Evolutionary conservation across 495 filamentous ascomycete species (phyloP), one percentile per base, ranked within the genome.

Genomic region (Haplographium delicatum): DNA sequence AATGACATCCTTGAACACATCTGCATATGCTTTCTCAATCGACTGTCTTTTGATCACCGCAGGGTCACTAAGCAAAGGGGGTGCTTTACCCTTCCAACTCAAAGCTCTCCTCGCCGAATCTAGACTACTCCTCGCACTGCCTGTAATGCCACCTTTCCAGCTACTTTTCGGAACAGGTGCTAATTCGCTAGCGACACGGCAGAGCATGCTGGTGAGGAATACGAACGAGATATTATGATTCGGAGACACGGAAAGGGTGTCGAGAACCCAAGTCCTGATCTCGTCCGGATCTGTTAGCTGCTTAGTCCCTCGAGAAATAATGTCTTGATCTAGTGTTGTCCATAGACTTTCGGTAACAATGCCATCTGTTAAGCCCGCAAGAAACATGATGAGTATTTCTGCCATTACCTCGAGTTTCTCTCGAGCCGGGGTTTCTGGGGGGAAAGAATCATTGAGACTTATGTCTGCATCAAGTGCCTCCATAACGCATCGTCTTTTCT

Each of bases 211-310:
- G 2, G 82, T 89, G 27, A 96, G 65, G 51, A 95, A 90, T 7
- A 91, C 83, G 62, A 95, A 93, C 0, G 85, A 87, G 51, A 91
- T 85, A 60, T 85, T 90, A 61, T 91, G 85, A 25, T 81, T 80
- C 1, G 90, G 89, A 0, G 78, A 76, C 8, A 76, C 69, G 0
- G 84, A 75, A 5, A 96, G 74, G 46, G 79, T 78, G 48, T 95
- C 89, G 8, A 93, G 72, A 8, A 91, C 73, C 65, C 76, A 78
- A 7, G 75, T 69, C 54, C 82, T 81, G 53, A 79, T 78, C 26
- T 89, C 83, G 50, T 91, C 87, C 51, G 57, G 67, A 18, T 65
- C 65, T 26, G 59, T 72, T 51, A 68, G 64, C 15, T 62, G 54
- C 47, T 74, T 80, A 46, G 80, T 73, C 9, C 68, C 73, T 46